Evolutionary conservation across 495 filamentous ascomycete genomes (phyloP), one percentile per base, ranked within the genome.

Genomic region (Halenospora varia): DNA sequence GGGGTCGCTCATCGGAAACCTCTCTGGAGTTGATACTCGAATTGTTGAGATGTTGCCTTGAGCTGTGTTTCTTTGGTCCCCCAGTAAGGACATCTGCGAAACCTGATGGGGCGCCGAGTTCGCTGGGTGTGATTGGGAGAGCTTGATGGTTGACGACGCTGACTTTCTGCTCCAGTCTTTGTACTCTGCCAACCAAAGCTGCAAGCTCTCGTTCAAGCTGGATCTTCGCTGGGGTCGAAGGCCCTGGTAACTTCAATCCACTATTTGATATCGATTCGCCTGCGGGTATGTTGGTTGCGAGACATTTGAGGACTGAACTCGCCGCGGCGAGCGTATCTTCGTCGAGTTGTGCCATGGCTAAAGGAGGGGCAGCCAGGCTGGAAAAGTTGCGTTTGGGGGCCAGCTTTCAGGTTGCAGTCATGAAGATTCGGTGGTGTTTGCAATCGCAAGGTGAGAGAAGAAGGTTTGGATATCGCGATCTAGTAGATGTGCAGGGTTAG

Each of bases 161-260:
- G 57, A 84, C 82, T 72, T 82, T 80, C 59, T 75, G 77, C 74
- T 91, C 87, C 53, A 93, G 77, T 56, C 79, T 79, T 62, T 87
- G 83, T 51, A 93, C 76, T 46, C 88, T 75, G 55, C 81, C 74
- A 50, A 83, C 77, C 55, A 93, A 77, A 53, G 85, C 81, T 53
- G 82, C 80, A 49, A 93, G 78, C 67, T 90, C 88, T 55, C 74
- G 74, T 70, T 91, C 88, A 48, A 93, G 79, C 46, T 77, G 76
- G 57, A 75, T 72, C 73, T 93, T 93, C 48, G 84, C 80, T 53
- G 78, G 64, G 59, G 72, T 84, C 35, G 78, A 68, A 29, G 76
- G 75, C 57, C 89, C 88, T n/a, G 89, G 88, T 3, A 92, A 70
- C 52, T 73, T 61, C 17, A 66, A 25, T 13, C 20, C 47, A 24